Base-by-base conservation (phyloP, 2,329 filamentous ascomycete genomes). In the Aspergillus aculeatinus region DNA sequence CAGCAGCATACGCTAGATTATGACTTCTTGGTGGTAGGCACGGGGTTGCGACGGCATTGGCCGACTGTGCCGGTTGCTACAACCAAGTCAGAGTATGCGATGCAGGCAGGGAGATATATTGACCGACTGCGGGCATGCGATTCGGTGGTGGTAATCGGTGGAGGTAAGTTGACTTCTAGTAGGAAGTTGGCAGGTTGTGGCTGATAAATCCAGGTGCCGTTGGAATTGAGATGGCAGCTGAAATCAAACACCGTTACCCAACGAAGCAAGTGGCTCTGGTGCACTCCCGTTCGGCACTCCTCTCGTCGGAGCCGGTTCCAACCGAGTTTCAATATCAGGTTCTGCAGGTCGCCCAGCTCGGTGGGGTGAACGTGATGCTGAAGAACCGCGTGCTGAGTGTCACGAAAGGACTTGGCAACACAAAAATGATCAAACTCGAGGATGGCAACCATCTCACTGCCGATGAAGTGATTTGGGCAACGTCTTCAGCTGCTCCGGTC, bases 161-260 rank as follows among this genome's bases (percentile, higher is more conserved):
- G 81, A 10, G 87, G 91, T 63, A 85, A 90, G 47, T 65, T 75
- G 73, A 77, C 12, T 80, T 19, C 12, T 4, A 31, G 11, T 2
- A 33, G 27, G 31, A 23, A 12, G 12, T 33, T 39, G 23, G 21
- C n/a, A 21, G 7, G 14, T 4, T 35, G 4, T 35, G 84, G 2
- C 72, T 77, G 29, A 76, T 39, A 29, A 23, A n/a, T 79, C 5
- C 55, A 83, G 81, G 88, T 52, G 90, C 89, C 7, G 89, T 92
- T 1, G 90, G 90, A 19, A 87, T 92, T 59, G 89, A 92, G 72
- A 91, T 92, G 81, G 89, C 90, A 0, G 85, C 88, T 2, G 89
- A 93, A 76, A 80, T 92, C 57, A 92, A 91, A 75, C 73, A 83
- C 52, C 77, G 85, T 23, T 83, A 87, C 9, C 62, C 64, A 87